phyloP scores from a whole-genome alignment of 192 early-diverging fungal genomes.

The Gaertneriomyces semiglobifer region DNA sequence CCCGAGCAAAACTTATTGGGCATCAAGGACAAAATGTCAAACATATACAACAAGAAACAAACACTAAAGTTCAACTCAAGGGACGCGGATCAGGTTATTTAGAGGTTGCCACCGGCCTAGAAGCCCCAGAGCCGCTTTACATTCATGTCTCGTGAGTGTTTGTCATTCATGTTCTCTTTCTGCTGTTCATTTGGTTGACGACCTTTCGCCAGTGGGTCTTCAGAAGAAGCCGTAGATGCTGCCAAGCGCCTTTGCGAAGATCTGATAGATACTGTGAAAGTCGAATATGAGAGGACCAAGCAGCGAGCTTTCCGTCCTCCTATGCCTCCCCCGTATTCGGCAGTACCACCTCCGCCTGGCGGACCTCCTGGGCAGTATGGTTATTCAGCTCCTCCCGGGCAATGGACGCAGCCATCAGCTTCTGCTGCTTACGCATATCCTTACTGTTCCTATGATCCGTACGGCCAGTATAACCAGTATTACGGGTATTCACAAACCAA shows the following conservation, averaged over 20 bases:
- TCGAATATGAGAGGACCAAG: constrained; percentile 57
- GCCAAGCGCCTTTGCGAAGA: constrained; percentile 71
- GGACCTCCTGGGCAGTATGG: not conserved
- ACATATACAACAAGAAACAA: constrained; percentile 79
- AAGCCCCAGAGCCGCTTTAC: constrained; percentile 75
- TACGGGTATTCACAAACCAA: not conserved
- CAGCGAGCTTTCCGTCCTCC: constrained; percentile 6
- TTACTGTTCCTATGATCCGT: not conserved
- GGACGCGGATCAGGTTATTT: constrained; percentile 80
- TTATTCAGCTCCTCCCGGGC: not conserved
- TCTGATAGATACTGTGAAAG: constrained; percentile 73
- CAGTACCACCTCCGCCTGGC: constrained; percentile 13
- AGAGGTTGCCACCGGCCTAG: constrained; percentile 58
- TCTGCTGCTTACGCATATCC: constrained; percentile 14
- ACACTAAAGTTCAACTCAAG: constrained; percentile 73
- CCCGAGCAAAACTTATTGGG: constrained; percentile 84
- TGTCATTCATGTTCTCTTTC: not conserved
- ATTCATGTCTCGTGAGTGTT: constrained; percentile 71
- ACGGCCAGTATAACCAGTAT: constrained; percentile 16
- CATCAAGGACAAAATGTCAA: constrained; percentile 78
- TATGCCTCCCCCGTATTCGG: constrained; percentile 4
- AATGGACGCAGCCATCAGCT: not conserved
- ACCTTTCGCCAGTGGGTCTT: constrained; percentile 45
- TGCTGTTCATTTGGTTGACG: not conserved
- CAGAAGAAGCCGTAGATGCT: constrained; percentile 63